Evolutionary conservation across 495 filamentous ascomycete genomes (phyloP).

Genomic region (Neurospora cerealis): DNA sequence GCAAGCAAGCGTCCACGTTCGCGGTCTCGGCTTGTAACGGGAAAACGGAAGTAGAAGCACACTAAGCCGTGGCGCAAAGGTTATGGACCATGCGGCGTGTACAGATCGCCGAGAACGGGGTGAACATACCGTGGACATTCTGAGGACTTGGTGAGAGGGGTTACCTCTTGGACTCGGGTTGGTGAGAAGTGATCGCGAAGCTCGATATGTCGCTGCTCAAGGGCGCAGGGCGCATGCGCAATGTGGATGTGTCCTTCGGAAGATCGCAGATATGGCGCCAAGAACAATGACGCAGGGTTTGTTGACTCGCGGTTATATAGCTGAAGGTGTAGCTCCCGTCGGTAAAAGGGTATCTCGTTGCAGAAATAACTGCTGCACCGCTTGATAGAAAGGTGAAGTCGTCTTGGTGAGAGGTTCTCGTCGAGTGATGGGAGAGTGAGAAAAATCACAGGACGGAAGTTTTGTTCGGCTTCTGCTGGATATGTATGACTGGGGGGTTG

Average conservation of each 20-base stretch:
- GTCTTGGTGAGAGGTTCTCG: not conserved
- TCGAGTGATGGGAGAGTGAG: not conserved
- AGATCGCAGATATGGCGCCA: not conserved
- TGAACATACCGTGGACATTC: constrained; percentile 26
- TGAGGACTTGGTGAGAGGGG: constrained; percentile 5
- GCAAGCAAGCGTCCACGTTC: not conserved
- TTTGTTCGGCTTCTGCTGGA: not conserved
- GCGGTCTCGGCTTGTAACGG: not conserved
- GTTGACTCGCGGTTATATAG: constrained; percentile 7
- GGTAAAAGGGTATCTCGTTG: not conserved
- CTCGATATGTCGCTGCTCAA: not conserved
- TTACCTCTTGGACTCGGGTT: not conserved
- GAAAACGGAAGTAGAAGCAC: not conserved
- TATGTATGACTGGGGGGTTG: not conserved
- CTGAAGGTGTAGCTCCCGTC: not conserved
- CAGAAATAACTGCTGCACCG: not conserved
- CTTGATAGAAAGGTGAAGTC: not conserved
- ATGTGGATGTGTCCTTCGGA: not conserved
- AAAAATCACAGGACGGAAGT: not conserved
- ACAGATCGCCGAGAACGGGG: not conserved
- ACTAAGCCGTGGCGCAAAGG: not conserved
- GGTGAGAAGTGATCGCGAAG: not conserved
- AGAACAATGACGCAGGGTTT: not conserved
- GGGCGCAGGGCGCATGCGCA: not conserved
- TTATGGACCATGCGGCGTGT: not conserved